Base-by-base conservation (phyloP, 108 stramenopile genomes). In the Mayamaea pseudoterrestris region DNA sequence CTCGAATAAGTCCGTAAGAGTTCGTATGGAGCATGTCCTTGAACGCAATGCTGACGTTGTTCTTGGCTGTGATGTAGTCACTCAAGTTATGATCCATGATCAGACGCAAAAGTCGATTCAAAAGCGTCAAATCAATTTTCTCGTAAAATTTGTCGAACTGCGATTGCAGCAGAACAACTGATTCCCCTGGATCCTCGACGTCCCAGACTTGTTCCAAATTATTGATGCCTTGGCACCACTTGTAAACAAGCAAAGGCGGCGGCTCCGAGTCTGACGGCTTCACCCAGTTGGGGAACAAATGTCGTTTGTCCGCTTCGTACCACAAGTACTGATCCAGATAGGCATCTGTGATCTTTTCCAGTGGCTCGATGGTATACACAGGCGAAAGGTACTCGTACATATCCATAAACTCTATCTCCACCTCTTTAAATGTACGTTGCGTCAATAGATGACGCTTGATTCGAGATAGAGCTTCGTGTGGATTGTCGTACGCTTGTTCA, bases 1-100 rank as follows among this genome's bases (percentile, higher is more conserved):
- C 98, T 8, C 98, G 76, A 57, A 99, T 88, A 46, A 99, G 64
- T 5, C 98, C 98, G 62, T 97, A 99, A 6, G 82, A 69, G 71
- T 99, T 99, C 23, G 95, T 96, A 72, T 99, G 98, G 81, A 94
- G 91, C 98, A 99, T 99, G 55, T 99, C 98, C 67, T 96, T 95
- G 87, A 80, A 93, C 23, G 74, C 66, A 48, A 93, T 78, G 27
- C 77, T 87, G 44, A 99, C 81, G 63, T 97, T 99, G 70, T 97
- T 97, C 84, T 99, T 99, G 9, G 96, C 94, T 11, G 96, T 95
- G 85, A 99, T 97, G 73, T 99, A 99, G 62, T 99, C 96, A 13
- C 96, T 96, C 55, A 99, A 96, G 69, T 97, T 99, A 69, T 99
- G 98, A 76, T 99, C 98, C 29, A 99, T 93, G 60, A 99, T 93